Evolutionary conservation across 257 asterid species (phyloP), one percentile per base, ranked within the genome.

Genomic region (Hygrophila difformis): DNA sequence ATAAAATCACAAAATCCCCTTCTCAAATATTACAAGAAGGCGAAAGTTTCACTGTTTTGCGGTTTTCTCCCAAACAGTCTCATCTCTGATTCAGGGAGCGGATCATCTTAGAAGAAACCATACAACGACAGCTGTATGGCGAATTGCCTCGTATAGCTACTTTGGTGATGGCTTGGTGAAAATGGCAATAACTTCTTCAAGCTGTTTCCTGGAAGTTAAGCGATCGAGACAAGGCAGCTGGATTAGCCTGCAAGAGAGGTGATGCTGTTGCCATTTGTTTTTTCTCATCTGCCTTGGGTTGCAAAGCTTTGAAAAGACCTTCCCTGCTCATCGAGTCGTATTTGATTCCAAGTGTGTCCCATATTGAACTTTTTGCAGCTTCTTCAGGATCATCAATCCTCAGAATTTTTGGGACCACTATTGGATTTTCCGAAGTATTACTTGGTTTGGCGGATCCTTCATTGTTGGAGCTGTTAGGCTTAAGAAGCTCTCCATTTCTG

Each of bases 321-420:
- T 64, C 66, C 65, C 74, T 58, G 46, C 53, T 64, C 26, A 49
- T 23, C 1, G 72, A 62, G 14, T 79, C 69, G 5, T 66, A 57
- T 57, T 75, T 59, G 60, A 79, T 75, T 44, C 89, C 89, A 8
- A 79, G 66, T 1, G 84, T 69, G 19, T 71, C 46, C 89, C 89
- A 79, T 63, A 75, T 79, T 0, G 84, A 69, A 50, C 89, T 79
- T 69, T 65, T 79, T 19, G 84, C 89, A 26, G 89, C 89, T 70
- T 79, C 89, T 39, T 79, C 89, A 7, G 82, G 89, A 48, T 79
- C 82, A 57, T 73, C 81, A 18, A 75, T 70, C 55, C 89, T 60
- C 73, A 79, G 70, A 0, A 74, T 72, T 49, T 75, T 75, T 3
- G 89, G 89, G 34, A 79, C 64, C 46, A 79, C 59, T 23, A 78